Conservation (phyloP, 2,329 filamentous ascomycete genomes). For the Verticillium nubilum region DNA sequence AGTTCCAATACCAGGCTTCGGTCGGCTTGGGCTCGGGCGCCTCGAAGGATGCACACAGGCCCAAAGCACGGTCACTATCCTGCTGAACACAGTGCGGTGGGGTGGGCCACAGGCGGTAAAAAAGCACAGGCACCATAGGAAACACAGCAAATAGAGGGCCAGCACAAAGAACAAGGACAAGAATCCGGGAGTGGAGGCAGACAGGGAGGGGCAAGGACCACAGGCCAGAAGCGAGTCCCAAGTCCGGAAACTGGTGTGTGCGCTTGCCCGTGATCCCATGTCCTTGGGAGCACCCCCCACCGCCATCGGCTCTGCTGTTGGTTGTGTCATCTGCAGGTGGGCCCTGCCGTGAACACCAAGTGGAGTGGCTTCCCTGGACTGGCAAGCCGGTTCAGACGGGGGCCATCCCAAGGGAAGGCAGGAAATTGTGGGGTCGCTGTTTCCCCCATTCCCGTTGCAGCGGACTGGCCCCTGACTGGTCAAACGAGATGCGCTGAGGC, state of each 20-base stretch:
- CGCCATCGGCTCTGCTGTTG: not conserved
- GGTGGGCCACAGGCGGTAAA: not conserved
- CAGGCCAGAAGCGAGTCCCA: not conserved
- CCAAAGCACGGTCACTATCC: not conserved
- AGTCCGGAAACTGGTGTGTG: not conserved
- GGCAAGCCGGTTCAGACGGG: no score
- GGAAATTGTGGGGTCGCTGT: not conserved
- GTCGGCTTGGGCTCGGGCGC: not conserved
- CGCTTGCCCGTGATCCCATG: not conserved
- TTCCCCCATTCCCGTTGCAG: not conserved
- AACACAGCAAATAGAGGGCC: not conserved
- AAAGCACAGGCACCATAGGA: not conserved
- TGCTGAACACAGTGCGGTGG: not conserved
- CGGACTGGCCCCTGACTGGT: not conserved
- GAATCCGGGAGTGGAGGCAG: not conserved
- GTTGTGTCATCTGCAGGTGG: not conserved
- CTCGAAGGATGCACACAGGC: not conserved
- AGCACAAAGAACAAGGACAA: not conserved
- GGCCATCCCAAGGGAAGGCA: not conserved
- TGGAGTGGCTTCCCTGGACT: not conserved
- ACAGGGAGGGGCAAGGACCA: not conserved
- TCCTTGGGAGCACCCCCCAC: not conserved
- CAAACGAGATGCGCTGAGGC: not conserved
- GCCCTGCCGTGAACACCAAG: not conserved
- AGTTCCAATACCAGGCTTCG: not conserved